These are phyloP conservation scores for Abrus precatorius DNA, from an alignment of 306 rosid species.

Conservation along the genomic window DNA sequence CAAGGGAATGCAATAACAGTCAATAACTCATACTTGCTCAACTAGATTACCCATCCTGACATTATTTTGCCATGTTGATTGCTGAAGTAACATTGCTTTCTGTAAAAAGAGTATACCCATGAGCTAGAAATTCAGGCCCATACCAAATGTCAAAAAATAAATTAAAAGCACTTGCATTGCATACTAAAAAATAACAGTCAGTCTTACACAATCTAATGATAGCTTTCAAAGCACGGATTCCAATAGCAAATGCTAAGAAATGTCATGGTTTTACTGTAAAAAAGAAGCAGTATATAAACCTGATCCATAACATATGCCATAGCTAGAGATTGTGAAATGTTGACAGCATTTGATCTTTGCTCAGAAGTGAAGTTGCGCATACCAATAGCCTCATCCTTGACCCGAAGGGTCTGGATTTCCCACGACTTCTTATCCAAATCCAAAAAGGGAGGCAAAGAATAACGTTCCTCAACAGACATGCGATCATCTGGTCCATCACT, in stretches of 20 bases:
- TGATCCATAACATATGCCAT: conserved; percentile 99
- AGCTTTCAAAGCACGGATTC: conserved; percentile 36
- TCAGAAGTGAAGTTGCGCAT: conserved; percentile 68
- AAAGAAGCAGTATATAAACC: conserved; percentile 57
- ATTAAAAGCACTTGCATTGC: conserved; percentile 27
- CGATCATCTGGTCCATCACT: conserved; percentile 53
- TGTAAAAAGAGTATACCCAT: conserved; percentile 53
- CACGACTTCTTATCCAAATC: conserved; percentile 61
- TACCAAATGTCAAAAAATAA: conserved; percentile 36
- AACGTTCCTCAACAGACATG: conserved; percentile 58
- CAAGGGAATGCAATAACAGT: conserved; percentile 17
- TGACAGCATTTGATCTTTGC: conserved; percentile 75
- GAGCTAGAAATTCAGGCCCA: conserved; percentile 40
- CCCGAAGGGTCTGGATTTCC: conserved; percentile 54
- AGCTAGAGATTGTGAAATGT: conserved; percentile 84
- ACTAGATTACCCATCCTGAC: conserved; percentile 84
- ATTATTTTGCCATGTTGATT: conserved; percentile 94
- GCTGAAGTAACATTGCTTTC: conserved; percentile 92
- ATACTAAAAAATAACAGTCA: conserved; percentile 17
- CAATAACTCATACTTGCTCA: conserved; percentile 71
- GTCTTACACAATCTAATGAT: conserved; percentile 26
- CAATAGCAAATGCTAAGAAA: conserved; percentile 33
- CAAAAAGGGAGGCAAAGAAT: conserved; percentile 57
- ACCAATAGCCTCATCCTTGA: conserved; percentile 53
- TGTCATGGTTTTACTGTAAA: background rate